Conservation (phyloP, 73 alveolate species). For the Paramecium caudatum region DNA sequence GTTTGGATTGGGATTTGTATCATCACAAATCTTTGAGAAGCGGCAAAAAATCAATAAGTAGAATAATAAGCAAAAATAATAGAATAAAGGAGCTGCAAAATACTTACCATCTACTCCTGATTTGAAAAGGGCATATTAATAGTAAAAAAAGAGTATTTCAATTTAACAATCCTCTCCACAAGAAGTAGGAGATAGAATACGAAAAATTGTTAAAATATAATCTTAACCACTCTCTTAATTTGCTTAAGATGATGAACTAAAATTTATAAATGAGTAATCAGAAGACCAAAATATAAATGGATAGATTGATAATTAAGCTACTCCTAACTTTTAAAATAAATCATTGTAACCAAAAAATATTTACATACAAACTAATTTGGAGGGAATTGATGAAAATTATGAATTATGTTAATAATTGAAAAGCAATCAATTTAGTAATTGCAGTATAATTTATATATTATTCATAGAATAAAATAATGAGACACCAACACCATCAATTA, state of each 20-base stretch:
- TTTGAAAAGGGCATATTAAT: neutral
- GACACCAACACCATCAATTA: neutral
- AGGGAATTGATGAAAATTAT: neutral
- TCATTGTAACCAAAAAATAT: neutral
- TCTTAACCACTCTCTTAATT: neutral
- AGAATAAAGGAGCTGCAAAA: neutral
- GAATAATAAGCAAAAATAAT: conserved; percentile 16
- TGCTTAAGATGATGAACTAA: neutral
- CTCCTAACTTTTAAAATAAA: neutral
- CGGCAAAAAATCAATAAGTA: neutral
- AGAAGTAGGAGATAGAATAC: neutral
- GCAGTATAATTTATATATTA: neutral
- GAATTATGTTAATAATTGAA: neutral
- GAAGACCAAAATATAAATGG: neutral
- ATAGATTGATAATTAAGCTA: neutral
- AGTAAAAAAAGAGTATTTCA: neutral
- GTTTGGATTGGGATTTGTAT: neutral
- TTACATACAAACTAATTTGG: neutral
- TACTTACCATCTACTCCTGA: conserved; percentile 6
- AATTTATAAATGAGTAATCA: neutral
- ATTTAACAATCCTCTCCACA: neutral
- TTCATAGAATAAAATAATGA: neutral
- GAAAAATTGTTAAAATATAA: neutral
- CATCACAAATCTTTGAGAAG: neutral
- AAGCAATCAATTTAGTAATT: neutral